Evolutionary conservation across 1,139 yeast species (phyloP).

Genomic region (Kodamaea suecica): DNA sequence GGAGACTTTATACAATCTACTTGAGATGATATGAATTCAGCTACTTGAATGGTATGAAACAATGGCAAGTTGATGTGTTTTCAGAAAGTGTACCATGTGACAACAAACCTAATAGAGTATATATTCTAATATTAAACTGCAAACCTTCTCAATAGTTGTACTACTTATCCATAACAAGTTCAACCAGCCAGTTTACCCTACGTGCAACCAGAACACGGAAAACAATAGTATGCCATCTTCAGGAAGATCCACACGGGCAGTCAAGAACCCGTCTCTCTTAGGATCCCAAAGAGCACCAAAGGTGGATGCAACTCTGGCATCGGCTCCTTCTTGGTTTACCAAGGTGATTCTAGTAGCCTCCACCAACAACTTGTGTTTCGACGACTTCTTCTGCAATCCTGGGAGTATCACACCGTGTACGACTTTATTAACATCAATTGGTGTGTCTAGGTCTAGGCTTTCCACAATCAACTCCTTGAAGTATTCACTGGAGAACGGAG

Average conservation of each 20-base stretch:
- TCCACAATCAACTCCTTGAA: conserved; percentile 6
- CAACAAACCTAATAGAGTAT: too few species aligned
- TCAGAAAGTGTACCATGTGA: too few species aligned
- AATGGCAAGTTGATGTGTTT: too few species aligned
- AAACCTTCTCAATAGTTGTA: background rate
- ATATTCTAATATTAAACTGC: too few species aligned
- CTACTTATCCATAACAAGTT: too few species aligned
- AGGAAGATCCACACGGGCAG: too few species aligned
- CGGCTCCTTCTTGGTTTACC: conserved; percentile 14
- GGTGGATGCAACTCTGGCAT: conserved; percentile 23
- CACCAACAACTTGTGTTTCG: conserved; percentile 37
- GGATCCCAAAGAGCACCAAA: conserved; percentile 43
- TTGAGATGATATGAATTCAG: conserved; percentile 21
- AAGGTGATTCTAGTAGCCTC: conserved; percentile 24
- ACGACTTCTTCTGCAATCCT: conserved; percentile 27
- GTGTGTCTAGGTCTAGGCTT: conserved; percentile 1
- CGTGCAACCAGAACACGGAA: conserved; percentile 34
- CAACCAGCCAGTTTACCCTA: too few species aligned
- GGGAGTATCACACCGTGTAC: conserved; percentile 15
- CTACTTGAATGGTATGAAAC: too few species aligned
- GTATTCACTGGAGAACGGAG: conserved; percentile 11
- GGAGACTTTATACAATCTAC: conserved; percentile 24
- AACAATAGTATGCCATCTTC: too few species aligned
- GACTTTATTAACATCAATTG: conserved; percentile 3
- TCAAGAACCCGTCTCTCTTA: conserved; percentile 38